These are phyloP conservation scores for Chlamydomonas sp. DNA, from an alignment of 139 green algal species.

Conservation along the genomic window DNA sequence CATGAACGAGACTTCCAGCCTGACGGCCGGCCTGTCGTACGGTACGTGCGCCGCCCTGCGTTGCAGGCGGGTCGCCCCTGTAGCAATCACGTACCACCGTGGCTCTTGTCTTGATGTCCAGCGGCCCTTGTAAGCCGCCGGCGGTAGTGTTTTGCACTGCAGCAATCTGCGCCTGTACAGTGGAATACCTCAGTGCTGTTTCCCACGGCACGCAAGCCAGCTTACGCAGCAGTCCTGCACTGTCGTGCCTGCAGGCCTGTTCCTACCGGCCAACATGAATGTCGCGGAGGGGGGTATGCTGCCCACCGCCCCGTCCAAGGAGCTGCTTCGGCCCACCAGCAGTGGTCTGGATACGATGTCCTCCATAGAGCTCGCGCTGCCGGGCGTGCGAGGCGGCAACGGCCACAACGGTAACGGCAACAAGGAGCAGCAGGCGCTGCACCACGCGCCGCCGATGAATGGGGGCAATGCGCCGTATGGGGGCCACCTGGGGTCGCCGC, in stretches of 20 bases:
- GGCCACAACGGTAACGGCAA: neutral
- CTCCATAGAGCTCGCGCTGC: slow-evolving; percentile 26
- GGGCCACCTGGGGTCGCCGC: no score
- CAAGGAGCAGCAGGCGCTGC: neutral
- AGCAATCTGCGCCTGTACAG: no score
- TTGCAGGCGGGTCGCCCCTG: neutral
- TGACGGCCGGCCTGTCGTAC: slow-evolving; percentile 12
- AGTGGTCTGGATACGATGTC: slow-evolving; percentile 28
- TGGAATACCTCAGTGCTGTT: no score
- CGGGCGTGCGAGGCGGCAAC: neutral
- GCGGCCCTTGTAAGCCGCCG: no score
- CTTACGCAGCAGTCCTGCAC: neutral
- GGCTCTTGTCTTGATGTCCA: no score
- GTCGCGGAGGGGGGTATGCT: slow-evolving; percentile 9
- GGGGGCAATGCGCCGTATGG: no score
- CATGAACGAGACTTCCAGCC: slow-evolving; percentile 19
- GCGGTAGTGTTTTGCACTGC: no score
- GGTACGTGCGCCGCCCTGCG: neutral
- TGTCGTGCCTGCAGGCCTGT: slow-evolving; percentile 11
- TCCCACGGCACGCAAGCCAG: no score
- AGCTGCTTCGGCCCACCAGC: slow-evolving; percentile 37
- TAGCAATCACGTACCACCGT: no score
- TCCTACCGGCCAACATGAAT: slow-evolving; percentile 25
- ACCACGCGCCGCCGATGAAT: neutral
- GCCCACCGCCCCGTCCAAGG: slow-evolving; percentile 17